Percentiles rank a stretch among this genome's conserved stretches.
Conservation (phyloP, 345 rosid genomes). For the Capsella bursapastoris region DNA sequence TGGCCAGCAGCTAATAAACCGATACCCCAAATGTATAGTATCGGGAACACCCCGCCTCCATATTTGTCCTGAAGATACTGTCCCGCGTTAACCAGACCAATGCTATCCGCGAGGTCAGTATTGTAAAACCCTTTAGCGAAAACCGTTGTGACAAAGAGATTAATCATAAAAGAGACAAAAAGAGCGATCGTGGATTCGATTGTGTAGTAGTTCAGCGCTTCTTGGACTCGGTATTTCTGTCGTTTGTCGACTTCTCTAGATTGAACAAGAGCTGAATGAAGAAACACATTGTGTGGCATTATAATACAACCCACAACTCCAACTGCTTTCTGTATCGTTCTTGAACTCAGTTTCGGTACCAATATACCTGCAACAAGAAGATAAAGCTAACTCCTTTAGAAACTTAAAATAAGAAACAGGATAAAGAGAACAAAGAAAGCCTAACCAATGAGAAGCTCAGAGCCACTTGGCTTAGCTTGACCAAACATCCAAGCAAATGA, state of each 20-base stretch:
- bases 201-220: conserved; percentile 87
- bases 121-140: conserved; percentile 90
- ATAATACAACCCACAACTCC: conserved; percentile 96
- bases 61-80: conserved; percentile 86
- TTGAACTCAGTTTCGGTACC: conserved; percentile 82
- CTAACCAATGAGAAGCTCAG: conserved; percentile 80
- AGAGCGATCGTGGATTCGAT: conserved; percentile 84
- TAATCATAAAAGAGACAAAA: conserved; percentile 74
- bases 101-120: conserved; percentile 69
- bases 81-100: conserved; percentile 87
- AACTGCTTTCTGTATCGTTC: conserved; percentile 87
- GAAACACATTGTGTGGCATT: conserved; percentile 95
- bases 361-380: conserved; percentile 58
- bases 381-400: background rate
- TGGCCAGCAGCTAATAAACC: conserved; percentile 95
- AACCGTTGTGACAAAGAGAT: conserved; percentile 86
- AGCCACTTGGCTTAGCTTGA: conserved; percentile 80
- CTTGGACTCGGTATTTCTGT: conserved; percentile 72
- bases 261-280: conserved; percentile 95
- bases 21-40: conserved; percentile 89
- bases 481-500: conserved; percentile 98
- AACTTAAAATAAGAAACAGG: background rate
- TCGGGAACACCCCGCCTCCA: conserved; percentile 89
- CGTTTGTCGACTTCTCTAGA: conserved; percentile 74
- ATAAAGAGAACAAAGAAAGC: background rate